Evolutionary conservation across 441 rosid species (phyloP), one percentile per base, ranked within the genome.

Genomic region (Pelargonium fulgidum): DNA sequence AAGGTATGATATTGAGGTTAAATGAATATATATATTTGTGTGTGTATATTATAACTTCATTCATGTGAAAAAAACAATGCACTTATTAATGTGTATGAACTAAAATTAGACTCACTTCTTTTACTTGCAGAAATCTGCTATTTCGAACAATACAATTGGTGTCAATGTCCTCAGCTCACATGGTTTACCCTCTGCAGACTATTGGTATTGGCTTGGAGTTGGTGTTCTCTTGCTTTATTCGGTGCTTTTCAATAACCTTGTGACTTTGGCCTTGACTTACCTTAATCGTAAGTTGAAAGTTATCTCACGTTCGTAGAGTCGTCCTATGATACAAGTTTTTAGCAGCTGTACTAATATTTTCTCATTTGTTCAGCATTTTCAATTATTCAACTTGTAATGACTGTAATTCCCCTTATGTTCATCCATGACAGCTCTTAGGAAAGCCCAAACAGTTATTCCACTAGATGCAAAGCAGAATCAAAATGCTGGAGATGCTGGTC

Each of bases 121-220:
- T 58, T 39, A 16, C 67, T 19, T 71, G 74, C 85, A 91, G 97
- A 83, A 67, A 71, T 89, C 94, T 20, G 52, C 82, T 26, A 16
- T 76, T 26, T 85, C 86, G 36, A 59, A 83, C 77, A 76, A 62
- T 72, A 65, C 94, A 6, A 64, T 91, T 36, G 97, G 99, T 64
- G 68, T 70, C 75, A 87, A 86, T 75, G 24, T 92, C 73, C 91
- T 94, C 63, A 74, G 77, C 4, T 70, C 61, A 56, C 81, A 76
- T 56, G 72, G 81, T 75, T 82, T 94, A 66, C 90, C 96, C 1
- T 16, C 64, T 62, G 63, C 14, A 7, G 85, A 79, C 73, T 33
- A 79, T 62, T 91, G 97, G 99, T 94, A 91, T 77, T 94, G 97
- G 99, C 69, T 90, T 70, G 94, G 96, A 54, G 72, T 90, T 54